Evolutionary conservation across 257 asterid species (phyloP).

Genomic region (Solanum ahanhuiri): DNA sequence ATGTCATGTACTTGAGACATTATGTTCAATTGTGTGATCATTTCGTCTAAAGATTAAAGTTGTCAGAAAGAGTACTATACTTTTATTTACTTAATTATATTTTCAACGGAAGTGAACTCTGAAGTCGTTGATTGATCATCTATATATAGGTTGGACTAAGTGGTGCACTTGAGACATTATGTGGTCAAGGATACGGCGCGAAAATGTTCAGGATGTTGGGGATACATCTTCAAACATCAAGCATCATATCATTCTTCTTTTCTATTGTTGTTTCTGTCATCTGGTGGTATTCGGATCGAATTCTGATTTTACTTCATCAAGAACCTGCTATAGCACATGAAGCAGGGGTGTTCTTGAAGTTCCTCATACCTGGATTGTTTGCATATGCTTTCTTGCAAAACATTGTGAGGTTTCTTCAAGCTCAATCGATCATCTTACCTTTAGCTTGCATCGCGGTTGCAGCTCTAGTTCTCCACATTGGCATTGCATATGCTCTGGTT

Average conservation of each 20-base stretch:
- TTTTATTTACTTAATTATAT: background rate
- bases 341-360: constrained; percentile 52
- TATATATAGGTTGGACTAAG: constrained; percentile 49
- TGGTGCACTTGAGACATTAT: constrained; percentile 78
- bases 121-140: background rate
- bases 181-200: constrained; percentile 84
- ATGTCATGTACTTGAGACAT: constrained; percentile 76
- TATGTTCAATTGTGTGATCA: constrained; percentile 14
- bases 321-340: constrained; percentile 41
- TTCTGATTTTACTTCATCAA: constrained; percentile 44
- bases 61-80: background rate
- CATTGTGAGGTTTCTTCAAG: constrained; percentile 58
- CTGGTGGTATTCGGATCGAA: constrained; percentile 51
- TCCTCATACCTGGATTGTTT: constrained; percentile 10
- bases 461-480: constrained; percentile 41
- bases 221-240: constrained; percentile 56
- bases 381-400: constrained; percentile 61
- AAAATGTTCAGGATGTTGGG: constrained; percentile 45
- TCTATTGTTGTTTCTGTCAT: constrained; percentile 26
- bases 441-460: constrained; percentile 37
- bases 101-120: background rate
- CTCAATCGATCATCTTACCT: constrained; percentile 51
- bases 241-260: constrained; percentile 38
- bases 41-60: background rate
- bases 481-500: constrained; percentile 39